Base-by-base conservation (phyloP, 2,329 filamentous ascomycete genomes). In the Ceratocystis destructans region DNA sequence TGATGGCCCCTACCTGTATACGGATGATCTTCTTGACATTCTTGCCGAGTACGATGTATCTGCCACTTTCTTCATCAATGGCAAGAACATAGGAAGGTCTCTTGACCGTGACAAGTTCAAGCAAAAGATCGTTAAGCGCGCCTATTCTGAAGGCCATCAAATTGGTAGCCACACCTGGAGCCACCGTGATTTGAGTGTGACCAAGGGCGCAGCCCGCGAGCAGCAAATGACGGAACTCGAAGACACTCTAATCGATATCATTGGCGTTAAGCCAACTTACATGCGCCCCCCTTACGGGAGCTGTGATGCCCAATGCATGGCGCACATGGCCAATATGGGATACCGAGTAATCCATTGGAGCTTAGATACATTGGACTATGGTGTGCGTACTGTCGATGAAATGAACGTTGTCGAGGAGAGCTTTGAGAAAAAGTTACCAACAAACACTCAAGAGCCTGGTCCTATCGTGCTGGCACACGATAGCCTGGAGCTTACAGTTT, bases 361-460 rank as follows among this genome's bases (percentile, higher is more conserved):
- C 70, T 73, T 85, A 12, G 83, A 86, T 71, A 86, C 83, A 17
- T 80, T 84, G 69, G 83, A 86, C 73, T 85, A 82, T 71, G 75
- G 81, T 70, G 79, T 83, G 70, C 76, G 79, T 66, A 74, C 74
- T 7, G 76, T 81, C 1, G 73, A 78, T 53, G 76, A 78, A 69
- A 83, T 84, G 69, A 74, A 77, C 67, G 72, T 75, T 33, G 78
- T 77, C 65, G 77, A 82, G 69, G 70, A 74, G 10, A 72, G 71
- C 6, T 77, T 74, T 67, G 72, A 72, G n/a, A 12, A 33, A 12
- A 57, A 57, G 15, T 15, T 68, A 22, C 63, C 64, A 12, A 70
- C 41, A 10, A 44, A 69, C 5, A 68, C 74, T 5, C 65, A 70
- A 55, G 64, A 72, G 2, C 72, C 72, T 15, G 71, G 77, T 17